phyloP scores from a whole-genome alignment of 495 filamentous ascomycete genomes.

The Aspergillus campestris region DNA sequence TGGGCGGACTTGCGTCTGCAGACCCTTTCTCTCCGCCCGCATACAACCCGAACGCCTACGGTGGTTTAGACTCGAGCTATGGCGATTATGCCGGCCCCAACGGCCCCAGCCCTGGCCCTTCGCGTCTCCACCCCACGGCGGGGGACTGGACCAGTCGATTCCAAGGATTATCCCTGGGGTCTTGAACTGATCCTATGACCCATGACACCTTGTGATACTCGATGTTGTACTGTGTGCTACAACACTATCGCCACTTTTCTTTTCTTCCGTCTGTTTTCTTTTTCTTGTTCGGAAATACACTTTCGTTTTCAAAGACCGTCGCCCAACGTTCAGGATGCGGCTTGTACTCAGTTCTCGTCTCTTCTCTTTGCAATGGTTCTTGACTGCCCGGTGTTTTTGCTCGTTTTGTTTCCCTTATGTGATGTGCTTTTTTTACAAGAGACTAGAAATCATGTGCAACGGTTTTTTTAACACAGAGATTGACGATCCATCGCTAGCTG shows the following conservation, averaged over 20 bases:
- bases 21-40: constrained; percentile 27
- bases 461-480: constrained; percentile 13
- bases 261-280: constrained; percentile 8
- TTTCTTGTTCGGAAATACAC: not conserved
- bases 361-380: too few relatives aligned
- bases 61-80: constrained; percentile 25
- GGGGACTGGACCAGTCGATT: constrained; percentile 40
- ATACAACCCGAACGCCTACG: constrained; percentile 24
- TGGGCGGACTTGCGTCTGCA: constrained; percentile 15
- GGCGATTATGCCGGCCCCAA: constrained; percentile 23
- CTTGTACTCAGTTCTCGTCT: too few relatives aligned
- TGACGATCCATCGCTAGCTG: constrained; percentile 22
- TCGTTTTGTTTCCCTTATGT: too few relatives aligned
- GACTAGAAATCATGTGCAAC: constrained; percentile 20
- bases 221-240: too few relatives aligned
- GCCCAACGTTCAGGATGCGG: too few relatives aligned
- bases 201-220: too few relatives aligned
- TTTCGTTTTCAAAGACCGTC: too few relatives aligned
- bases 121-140: constrained; percentile 30
- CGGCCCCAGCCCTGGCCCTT: constrained; percentile 15
- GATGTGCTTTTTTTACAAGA: constrained; percentile 4
- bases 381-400: too few relatives aligned
- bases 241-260: not conserved
- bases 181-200: constrained; percentile 13
- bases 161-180: constrained; percentile 45